These are phyloP conservation scores for Cornus kousa DNA, from an alignment of 148 eudicot species.

Conservation along the genomic window DNA sequence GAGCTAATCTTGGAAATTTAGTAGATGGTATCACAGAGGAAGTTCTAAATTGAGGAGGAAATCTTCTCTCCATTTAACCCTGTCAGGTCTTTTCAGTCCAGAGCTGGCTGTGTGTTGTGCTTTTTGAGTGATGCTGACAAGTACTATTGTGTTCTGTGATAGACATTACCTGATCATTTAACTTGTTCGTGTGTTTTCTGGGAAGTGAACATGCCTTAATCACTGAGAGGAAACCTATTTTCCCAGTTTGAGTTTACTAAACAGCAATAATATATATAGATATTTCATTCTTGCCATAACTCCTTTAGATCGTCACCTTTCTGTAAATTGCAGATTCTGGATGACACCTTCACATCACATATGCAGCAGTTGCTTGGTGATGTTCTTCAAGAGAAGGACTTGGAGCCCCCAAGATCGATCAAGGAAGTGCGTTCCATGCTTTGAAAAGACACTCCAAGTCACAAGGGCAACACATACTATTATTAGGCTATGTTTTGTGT, in stretches of 20 bases:
- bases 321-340: constrained; percentile 53
- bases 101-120: no score
- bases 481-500: constrained; percentile 25
- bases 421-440: constrained; percentile 72
- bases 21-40: no score
- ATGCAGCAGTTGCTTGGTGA: constrained; percentile 76
- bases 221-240: neutral
- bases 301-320: neutral
- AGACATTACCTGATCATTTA: no score
- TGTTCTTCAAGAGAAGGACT: constrained; percentile 67
- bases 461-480: constrained; percentile 55
- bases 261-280: no score
- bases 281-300: no score
- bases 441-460: constrained; percentile 53
- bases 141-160: neutral
- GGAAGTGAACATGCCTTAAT: neutral
- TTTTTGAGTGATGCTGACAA: no score
- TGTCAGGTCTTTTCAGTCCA: no score
- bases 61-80: no score
- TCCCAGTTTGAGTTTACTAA: neutral
- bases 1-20: no score
- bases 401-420: constrained; percentile 73
- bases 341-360: constrained; percentile 80
- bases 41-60: no score
- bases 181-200: neutral